phyloP scores from a whole-genome alignment of 441 rosid genomes.

The Theobroma grandiflorum region DNA sequence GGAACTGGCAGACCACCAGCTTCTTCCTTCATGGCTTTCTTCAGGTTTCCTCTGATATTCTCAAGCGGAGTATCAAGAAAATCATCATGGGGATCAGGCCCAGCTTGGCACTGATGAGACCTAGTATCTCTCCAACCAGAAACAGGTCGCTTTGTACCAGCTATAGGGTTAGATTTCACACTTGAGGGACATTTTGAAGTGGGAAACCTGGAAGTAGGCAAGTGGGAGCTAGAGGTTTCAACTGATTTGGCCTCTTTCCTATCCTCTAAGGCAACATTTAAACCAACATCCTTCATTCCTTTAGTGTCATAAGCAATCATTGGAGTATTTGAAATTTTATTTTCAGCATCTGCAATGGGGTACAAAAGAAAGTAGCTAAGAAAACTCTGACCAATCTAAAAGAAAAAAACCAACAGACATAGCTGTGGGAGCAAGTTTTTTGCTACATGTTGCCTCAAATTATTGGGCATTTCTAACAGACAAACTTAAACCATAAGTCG shows the following conservation, averaged over 20 bases:
- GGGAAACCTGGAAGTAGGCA: slow-evolving; percentile 36
- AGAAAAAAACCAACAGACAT: neutral
- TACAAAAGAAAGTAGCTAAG: neutral
- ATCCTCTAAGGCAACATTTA: slow-evolving; percentile 40
- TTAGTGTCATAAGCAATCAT: slow-evolving; percentile 32
- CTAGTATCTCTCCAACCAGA: slow-evolving; percentile 87
- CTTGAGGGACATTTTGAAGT: slow-evolving; percentile 41
- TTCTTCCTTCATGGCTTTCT: slow-evolving; percentile 46
- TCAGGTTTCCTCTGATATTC: slow-evolving; percentile 58
- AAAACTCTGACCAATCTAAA: neutral
- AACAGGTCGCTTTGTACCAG: slow-evolving; percentile 70
- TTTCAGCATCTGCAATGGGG: slow-evolving; percentile 9
- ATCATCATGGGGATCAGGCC: slow-evolving; percentile 87
- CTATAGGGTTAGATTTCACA: slow-evolving; percentile 47
- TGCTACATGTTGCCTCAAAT: slow-evolving; percentile 1
- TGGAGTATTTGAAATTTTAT: slow-evolving; percentile 33
- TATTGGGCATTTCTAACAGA: neutral
- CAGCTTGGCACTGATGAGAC: slow-evolving; percentile 59
- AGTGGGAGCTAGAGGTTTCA: slow-evolving; percentile 40
- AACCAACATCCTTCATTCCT: slow-evolving; percentile 46
- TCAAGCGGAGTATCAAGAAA: slow-evolving; percentile 89
- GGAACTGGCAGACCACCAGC: slow-evolving; percentile 31
- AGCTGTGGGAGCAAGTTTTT: slow-evolving; percentile 8
- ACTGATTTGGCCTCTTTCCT: slow-evolving; percentile 41
- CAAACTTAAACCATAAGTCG: slow-evolving; percentile 1